A percentile compares a stretch with the other conserved stretches of the same genome.
phyloP scores from a whole-genome alignment of 805 yeast genomes.

The Millerago galiae region DNA sequence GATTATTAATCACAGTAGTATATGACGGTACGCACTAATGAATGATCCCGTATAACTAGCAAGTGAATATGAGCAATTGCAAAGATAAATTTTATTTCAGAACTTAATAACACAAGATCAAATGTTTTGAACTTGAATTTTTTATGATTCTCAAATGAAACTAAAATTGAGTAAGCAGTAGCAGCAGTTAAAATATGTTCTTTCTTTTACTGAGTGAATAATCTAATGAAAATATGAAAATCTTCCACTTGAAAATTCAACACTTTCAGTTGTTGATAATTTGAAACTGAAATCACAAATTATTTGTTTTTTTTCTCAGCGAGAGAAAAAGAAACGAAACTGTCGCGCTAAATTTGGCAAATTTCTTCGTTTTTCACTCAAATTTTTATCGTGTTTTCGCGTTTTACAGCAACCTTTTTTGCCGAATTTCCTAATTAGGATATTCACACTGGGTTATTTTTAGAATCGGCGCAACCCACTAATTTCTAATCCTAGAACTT shows the following conservation, averaged over 20 bases:
- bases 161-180: too few species aligned
- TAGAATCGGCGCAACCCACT: neutral
- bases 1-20: too few species aligned
- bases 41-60: too few species aligned
- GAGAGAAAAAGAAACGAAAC: neutral
- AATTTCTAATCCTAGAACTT: neutral
- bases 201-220: neutral
- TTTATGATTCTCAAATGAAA: neutral
- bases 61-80: neutral
- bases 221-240: neutral
- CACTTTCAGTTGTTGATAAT: neutral
- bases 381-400: neutral
- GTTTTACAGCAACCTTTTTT: neutral
- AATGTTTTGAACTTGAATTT: neutral
- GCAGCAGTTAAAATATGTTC: too few species aligned
- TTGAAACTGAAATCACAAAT: neutral
- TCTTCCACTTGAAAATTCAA: neutral
- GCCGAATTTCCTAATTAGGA: neutral
- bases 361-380: neutral
- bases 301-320: neutral
- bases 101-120: neutral
- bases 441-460: neutral
- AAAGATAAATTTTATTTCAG: neutral
- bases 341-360: neutral
- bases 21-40: too few species aligned